Evolutionary conservation across 768 basidiomycete genomes (phyloP).

Genomic region (Sporobolomyces roseus): DNA sequence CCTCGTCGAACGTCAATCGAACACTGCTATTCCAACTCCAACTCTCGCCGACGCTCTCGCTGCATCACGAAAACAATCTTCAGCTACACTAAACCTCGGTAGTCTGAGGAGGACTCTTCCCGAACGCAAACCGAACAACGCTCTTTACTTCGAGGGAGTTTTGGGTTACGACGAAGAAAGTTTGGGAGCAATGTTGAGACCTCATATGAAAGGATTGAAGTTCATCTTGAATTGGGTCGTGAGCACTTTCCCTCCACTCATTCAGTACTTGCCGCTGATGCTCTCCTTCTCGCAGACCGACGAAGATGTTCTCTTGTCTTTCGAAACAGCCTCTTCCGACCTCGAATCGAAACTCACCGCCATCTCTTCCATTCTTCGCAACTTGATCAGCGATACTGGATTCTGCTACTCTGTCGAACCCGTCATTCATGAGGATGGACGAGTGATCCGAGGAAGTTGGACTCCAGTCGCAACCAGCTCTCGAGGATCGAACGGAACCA

Average conservation of each 20-base stretch:
- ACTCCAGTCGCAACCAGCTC: constrained; percentile 25
- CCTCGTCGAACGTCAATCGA: constrained; percentile 37
- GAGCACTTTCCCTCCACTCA: constrained; percentile 6
- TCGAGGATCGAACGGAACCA: not conserved
- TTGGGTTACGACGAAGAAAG: constrained; percentile 42
- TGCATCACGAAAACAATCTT: constrained; percentile 14
- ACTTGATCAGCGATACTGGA: constrained; percentile 28
- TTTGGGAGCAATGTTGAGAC: constrained; percentile 35
- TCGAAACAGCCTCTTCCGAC: constrained; percentile 4
- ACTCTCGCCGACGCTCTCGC: constrained; percentile 38
- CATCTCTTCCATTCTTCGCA: constrained; percentile 14
- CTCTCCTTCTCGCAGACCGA: constrained; percentile 25
- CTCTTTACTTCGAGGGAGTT: constrained; percentile 42
- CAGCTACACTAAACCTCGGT: constrained; percentile 31
- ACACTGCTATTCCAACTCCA: constrained; percentile 33
- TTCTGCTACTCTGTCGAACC: constrained; percentile 36
- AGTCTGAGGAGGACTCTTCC: constrained; percentile 30
- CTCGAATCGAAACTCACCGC: constrained; percentile 27
- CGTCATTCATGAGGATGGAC: constrained; percentile 32
- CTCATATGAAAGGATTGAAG: constrained; percentile 27
- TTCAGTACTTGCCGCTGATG: not conserved
- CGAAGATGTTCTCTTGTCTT: constrained; percentile 42
- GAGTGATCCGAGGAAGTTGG: constrained; percentile 32
- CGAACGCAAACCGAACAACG: constrained; percentile 34
- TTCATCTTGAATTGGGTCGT: constrained; percentile 42